Base-by-base conservation (phyloP, 129 eudicot species). In the Flaveria brownii region DNA sequence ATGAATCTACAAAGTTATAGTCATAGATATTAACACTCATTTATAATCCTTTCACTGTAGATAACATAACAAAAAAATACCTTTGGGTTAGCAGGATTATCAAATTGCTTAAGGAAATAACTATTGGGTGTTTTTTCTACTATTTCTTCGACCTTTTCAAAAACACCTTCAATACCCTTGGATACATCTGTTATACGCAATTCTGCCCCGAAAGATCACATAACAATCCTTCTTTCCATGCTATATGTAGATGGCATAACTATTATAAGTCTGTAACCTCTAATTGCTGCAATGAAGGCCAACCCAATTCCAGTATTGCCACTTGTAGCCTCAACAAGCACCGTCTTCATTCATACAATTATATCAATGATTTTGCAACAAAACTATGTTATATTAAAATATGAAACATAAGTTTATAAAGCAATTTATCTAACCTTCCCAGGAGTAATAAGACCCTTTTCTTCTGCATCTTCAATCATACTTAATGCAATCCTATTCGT, bases 291-390 rank as follows among this genome's bases (percentile, higher is more conserved):
- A 64, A 88, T 69, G 78, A 76, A 88, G 33, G 91, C 97, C 71
- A 91, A 82, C 70, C 93, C 97, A 50, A 91, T 91, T 25, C 97
- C 97, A 16, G 91, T 88, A 71, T 89, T 91, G 23, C 97, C 97
- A 49, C 88, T 75, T n/a, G 92, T 88, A 33, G 70, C 76, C 81
- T 91, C 97, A 39, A 91, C 59, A 26, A 90, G 89, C 25, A 85
- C 87, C 15, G 90, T 82, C 96, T 90, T 72, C 33, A 50, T 17
- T 33, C 49, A 47, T 64, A 63, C 14, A 72, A 6, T 23, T 14
- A 30, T 12, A 5, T 30, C 17, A 9, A 46, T 50, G 14, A 75
- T 11, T 50, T 11, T 39, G 49, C 61, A 59, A 60, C 59, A 57
- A 69, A 6, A 74, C 5, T 33, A 25, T 33, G 26, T 30, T 39